phyloP scores from a whole-genome alignment of 257 asterid genomes.

The Thymus mandschuricus region DNA sequence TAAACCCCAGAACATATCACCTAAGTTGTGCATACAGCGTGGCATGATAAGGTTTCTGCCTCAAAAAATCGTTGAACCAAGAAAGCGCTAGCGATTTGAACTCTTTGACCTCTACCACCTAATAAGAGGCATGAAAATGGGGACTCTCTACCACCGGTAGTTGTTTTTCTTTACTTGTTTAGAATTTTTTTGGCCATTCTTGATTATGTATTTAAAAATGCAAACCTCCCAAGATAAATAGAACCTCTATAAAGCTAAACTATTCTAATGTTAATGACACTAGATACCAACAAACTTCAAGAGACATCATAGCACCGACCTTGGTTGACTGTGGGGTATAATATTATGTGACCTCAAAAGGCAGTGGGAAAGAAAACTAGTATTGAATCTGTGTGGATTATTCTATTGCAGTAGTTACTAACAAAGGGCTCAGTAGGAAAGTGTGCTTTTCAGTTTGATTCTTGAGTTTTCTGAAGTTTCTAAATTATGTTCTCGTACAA shows the following conservation, averaged over 20 bases:
- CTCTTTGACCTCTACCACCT: not conserved
- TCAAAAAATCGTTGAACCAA: not conserved
- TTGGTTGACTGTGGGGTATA: no score
- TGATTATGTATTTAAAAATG: not conserved
- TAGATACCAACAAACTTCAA: no score
- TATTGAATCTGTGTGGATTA: not conserved
- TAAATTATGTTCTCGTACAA: not conserved
- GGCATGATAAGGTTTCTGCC: not conserved
- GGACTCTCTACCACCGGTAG: no score
- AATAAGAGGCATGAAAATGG: not conserved
- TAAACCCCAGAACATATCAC: no score
- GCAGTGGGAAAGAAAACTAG: not conserved
- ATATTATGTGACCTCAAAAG: not conserved
- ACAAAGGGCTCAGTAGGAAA: slow-evolving; percentile 8
- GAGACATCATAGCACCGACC: no score
- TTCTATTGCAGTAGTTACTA: slow-evolving; percentile 10
- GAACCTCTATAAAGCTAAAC: not conserved
- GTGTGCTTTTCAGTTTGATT: not conserved
- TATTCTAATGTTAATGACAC: no score
- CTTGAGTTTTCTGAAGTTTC: not conserved
- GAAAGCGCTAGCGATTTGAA: not conserved
- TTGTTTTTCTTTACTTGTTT: not conserved
- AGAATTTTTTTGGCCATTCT: not conserved
- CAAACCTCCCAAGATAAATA: not conserved
- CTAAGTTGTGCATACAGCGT: not conserved